Percentiles rank a stretch among this genome's conserved stretches.
Conservation (phyloP, 208 protist species). For the Leishmania tarentolae region DNA sequence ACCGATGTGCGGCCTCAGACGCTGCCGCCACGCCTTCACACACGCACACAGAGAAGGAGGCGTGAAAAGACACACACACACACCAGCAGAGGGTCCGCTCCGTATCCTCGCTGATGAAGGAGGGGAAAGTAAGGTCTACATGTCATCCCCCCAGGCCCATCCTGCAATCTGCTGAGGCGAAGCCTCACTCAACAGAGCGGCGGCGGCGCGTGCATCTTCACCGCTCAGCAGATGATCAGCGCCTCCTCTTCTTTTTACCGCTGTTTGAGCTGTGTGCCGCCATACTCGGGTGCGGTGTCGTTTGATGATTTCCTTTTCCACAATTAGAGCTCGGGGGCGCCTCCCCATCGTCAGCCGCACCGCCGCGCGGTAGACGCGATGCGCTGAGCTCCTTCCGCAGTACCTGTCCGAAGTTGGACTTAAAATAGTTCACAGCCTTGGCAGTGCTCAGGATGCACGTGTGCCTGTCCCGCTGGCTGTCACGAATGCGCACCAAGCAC, state of each 20-base stretch:
- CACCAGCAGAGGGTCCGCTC: too few species aligned
- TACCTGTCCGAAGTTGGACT: constrained; percentile 73
- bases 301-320: background rate
- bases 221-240: background rate
- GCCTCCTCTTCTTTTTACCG: background rate
- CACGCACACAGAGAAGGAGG: background rate
- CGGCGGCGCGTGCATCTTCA: too few species aligned
- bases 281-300: background rate
- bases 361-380: constrained; percentile 53
- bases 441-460: constrained; percentile 52
- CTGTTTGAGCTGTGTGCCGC: background rate
- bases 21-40: background rate
- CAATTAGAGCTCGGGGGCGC: background rate
- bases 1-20: background rate
- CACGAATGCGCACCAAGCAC: constrained; percentile 75
- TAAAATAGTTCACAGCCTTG: constrained; percentile 81
- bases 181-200: background rate
- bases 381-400: constrained; percentile 67
- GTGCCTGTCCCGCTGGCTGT: constrained; percentile 65
- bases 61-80: too few species aligned
- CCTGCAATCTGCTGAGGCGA: background rate
- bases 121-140: background rate
- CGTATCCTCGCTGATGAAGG: background rate
- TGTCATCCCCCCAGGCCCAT: background rate
- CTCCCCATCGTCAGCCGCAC: constrained; percentile 15